Evolutionary conservation across 306 rosid genomes (phyloP), one percentile per base, ranked within the genome.

Genomic region (Cicer pinnatifidum): DNA sequence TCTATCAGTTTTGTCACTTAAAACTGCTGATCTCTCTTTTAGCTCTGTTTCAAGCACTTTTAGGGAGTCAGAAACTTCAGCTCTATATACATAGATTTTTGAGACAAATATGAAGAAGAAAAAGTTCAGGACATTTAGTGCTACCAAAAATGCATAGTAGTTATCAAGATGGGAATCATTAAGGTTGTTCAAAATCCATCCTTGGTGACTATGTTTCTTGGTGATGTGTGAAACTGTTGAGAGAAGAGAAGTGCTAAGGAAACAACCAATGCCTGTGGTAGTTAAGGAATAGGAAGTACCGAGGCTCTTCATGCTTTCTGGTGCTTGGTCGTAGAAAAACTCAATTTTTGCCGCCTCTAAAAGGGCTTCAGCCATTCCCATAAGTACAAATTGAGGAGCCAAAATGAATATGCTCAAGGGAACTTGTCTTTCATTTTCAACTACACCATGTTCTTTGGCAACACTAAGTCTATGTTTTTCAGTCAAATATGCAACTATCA

Each of bases 281-380:
- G 87, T 89, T 5, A 84, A 76, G 79, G 86, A 89, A 61, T 82
- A 89, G 0, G 93, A 88, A 53, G 97, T 84, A 3, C 98, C 98
- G 23, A 93, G 77, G 68, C 98, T 93, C 78, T 93, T 90, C 98
- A 90, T 93, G 60, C 84, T 80, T 67, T 86, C 86, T 0, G 98
- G 98, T 0, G 98, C 93, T 59, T 93, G 98, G 44, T 89, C 96
- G 11, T 90, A 90, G 80, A 93, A 93, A 37, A 87, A 85, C 81
- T 93, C 98, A 0, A 93, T 60, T 78, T 93, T 93, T 0, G 96
- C 97, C 0, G 83, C 89, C 70, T 93, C 98, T n/a, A 83, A 81
- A 69, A 90, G 82, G 1, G 91, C 82, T 40, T 93, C 97, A 1
- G 97, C 96, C 0, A 82, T 80, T 6, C 98, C 98, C 72, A 80